These are phyloP conservation scores for Periconia macrospinosa DNA, from an alignment of 2,329 filamentous ascomycete species.

Conservation along the genomic window DNA sequence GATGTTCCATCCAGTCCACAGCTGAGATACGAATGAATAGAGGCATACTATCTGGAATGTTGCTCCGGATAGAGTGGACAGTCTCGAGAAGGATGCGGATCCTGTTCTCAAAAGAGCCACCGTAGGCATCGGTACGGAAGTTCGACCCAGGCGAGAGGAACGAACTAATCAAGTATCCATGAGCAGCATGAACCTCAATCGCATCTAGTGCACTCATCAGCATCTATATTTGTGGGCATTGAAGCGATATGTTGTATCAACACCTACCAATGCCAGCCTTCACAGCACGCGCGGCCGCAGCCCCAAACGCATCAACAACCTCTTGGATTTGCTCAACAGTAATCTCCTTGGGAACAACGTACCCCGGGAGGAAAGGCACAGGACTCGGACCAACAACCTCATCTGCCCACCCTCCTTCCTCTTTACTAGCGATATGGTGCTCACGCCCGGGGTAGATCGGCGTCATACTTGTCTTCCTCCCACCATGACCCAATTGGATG, in stretches of 20 bases:
- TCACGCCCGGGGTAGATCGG: constrained; percentile 11
- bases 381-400: constrained; percentile 20
- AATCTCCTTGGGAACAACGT: constrained; percentile 26
- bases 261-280: constrained; percentile 51
- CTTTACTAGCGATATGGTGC: constrained; percentile 4
- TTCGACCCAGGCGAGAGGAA: constrained; percentile 39
- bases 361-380: constrained; percentile 1
- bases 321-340: constrained; percentile 37
- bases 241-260: constrained; percentile 19
- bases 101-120: constrained; percentile 38
- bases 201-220: constrained; percentile 12
- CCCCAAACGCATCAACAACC: constrained; percentile 35
- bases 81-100: constrained; percentile 37
- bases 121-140: constrained; percentile 38
- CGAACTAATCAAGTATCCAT: constrained; percentile 40
- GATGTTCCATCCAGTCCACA: constrained; percentile 24
- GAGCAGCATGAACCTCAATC: constrained; percentile 37
- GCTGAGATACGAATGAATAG: constrained; percentile 17
- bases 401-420: constrained; percentile 23
- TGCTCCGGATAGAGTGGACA: constrained; percentile 21
- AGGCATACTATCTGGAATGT: constrained; percentile 16
- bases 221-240: not conserved
- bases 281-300: constrained; percentile 28
- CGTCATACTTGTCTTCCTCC: constrained; percentile 18
- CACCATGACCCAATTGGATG: constrained; percentile 24